Evolutionary conservation across 305 asterid species (phyloP).

Genomic region (Solanum chacoense): DNA sequence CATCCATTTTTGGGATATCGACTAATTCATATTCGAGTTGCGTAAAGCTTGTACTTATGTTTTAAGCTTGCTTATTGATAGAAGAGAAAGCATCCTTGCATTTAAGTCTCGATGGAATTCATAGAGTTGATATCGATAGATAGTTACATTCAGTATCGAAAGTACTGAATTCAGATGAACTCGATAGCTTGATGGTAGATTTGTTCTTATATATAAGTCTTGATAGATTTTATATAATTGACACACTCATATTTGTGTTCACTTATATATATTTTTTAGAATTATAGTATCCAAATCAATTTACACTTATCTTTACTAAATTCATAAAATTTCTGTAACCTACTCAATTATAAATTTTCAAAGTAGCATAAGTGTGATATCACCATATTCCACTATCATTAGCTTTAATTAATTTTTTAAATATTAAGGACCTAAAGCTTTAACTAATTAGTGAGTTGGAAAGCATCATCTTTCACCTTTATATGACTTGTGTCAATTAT

Average conservation of each 20-base stretch:
- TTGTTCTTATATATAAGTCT: background rate
- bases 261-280: background rate
- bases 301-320: background rate
- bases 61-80: background rate
- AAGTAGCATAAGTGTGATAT: background rate
- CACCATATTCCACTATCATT: background rate
- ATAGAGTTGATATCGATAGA: accelerated
- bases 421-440: background rate
- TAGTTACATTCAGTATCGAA: background rate
- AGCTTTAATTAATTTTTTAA: background rate
- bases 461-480: background rate
- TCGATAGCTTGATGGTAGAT: accelerated
- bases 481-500: background rate
- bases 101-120: background rate
- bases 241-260: background rate
- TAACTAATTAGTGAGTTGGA: background rate
- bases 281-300: background rate
- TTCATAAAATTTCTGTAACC: background rate
- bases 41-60: background rate
- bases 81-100: background rate
- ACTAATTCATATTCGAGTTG: background rate
- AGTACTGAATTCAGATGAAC: background rate
- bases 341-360: background rate
- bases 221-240: background rate
- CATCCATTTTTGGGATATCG: background rate